Evolutionary conservation across 78 protist species (phyloP), one percentile per base, ranked within the genome.

Genomic region (Cavenderia fasciculata): DNA sequence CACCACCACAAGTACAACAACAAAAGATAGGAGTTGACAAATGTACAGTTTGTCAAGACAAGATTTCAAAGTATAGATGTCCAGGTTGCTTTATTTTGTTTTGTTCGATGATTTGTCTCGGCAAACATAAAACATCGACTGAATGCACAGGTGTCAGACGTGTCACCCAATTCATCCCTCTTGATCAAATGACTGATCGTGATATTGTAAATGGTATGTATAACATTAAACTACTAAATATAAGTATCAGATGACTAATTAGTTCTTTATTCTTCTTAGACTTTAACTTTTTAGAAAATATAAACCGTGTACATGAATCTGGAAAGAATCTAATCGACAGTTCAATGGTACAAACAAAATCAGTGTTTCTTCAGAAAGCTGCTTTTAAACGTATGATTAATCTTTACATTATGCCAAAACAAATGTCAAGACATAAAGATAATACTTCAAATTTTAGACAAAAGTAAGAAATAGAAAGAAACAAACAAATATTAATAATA

Each of bases 391-490:
- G 49, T 16, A 33, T 44, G 19, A 62, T 76, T 6, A 76, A 76
- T 36, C 49, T 76, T 0, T 46, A n/a, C 47, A 49, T 76, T 1
- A 76, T 76, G 86, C 86, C 86, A 76, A 76, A 63, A 49, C 74
- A 76, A 25, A 76, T 76, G 86, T 63, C 74, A 33, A 76, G 86
- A 76, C 86, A 76, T 34, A 76, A 76, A 47, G 74, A 76, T 11
- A 76, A 76, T 36, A 61, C 86, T 2, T 36, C 74, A 1, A 10
- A 40, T 46, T 76, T 46, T 62, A 76, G 62, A 33, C 59, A 76
- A 31, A 65, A 65, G 12, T 40, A 38, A 8, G 12, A 46, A 46
- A 14, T 46, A 8, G 12, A 46, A 46, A 46, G 12, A 46, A 8
- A 14, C 52, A 46, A 12, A 14, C 12, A 14, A 46, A 46, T 14